phyloP scores from a whole-genome alignment of 2,329 filamentous ascomycete genomes.

The Apiospora malaysiana region DNA sequence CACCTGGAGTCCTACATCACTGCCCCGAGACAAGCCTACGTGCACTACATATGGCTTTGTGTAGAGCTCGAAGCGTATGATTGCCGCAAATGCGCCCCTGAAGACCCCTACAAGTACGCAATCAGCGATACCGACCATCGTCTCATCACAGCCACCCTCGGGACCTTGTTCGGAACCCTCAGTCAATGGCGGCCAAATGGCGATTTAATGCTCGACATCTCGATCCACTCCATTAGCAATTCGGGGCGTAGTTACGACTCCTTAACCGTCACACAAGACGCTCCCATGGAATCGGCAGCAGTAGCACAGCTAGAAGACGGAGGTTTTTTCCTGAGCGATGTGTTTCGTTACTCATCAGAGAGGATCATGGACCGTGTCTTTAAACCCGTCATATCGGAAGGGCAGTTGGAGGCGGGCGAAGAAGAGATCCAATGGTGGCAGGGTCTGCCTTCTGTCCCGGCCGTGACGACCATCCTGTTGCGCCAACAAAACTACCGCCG shows the following conservation, averaged over 20 bases:
- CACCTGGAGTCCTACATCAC: no score
- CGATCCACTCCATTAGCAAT: not conserved
- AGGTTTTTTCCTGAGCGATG: not conserved
- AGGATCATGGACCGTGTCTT: constrained; percentile 26
- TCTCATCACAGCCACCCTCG: no score
- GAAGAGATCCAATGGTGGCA: constrained; percentile 35
- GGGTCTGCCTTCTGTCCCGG: constrained; percentile 35
- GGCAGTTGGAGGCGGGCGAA: constrained; percentile 31
- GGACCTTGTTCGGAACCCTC: not conserved
- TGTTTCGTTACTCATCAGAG: not conserved
- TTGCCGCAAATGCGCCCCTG: no score
- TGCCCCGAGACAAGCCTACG: no score
- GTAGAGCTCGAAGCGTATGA: no score
- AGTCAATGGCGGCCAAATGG: not conserved
- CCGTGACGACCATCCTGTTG: constrained; percentile 39
- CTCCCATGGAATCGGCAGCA: not conserved
- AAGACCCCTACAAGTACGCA: no score
- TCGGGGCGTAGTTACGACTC: no score
- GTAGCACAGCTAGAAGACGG: not conserved
- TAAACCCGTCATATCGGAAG: constrained; percentile 29
- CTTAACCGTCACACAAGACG: not conserved
- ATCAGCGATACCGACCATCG: no score
- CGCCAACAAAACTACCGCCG: constrained; percentile 40
- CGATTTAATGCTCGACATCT: not conserved
- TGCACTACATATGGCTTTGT: no score